Percentiles rank a stretch among this genome's conserved stretches.
These are phyloP conservation scores for Vachellia pachyceras DNA, from an alignment of 306 rosid species.

Conservation along the genomic window DNA sequence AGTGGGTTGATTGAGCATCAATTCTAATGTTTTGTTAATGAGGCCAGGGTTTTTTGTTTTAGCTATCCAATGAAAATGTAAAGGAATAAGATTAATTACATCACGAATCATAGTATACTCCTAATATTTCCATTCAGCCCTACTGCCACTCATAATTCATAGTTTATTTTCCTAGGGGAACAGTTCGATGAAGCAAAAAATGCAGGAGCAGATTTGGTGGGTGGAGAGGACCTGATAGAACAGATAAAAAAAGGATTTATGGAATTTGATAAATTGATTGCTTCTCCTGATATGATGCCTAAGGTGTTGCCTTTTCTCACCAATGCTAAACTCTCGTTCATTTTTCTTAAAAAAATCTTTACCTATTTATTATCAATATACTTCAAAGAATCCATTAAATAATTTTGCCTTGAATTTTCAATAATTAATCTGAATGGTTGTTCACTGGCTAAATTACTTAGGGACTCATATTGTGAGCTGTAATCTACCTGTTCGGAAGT, in stretches of 20 bases:
- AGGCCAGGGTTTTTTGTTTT: neutral
- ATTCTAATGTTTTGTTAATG: too few species aligned
- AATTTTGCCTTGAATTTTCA: neutral
- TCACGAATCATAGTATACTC: neutral
- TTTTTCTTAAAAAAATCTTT: neutral
- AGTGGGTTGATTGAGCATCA: too few species aligned
- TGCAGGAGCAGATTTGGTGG: constrained; percentile 99
- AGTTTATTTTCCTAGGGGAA: constrained; percentile 64
- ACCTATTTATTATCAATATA: neutral
- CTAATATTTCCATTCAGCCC: neutral
- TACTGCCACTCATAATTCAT: constrained; percentile 9
- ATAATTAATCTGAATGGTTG: neutral
- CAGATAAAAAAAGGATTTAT: constrained; percentile 95
- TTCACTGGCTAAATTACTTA: constrained; percentile 14
- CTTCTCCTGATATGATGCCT: constrained; percentile 99
- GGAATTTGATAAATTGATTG: constrained; percentile 97
- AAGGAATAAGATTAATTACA: constrained; percentile 9
- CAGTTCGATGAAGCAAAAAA: constrained; percentile 87
- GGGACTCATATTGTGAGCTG: constrained; percentile 2
- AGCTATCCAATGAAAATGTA: constrained; percentile 5
- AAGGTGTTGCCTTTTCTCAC: constrained; percentile 66
- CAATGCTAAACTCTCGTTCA: neutral
- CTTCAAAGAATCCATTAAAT: constrained; percentile 19
- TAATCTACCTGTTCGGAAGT: neutral
- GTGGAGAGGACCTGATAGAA: constrained; percentile 98